phyloP scores from a whole-genome alignment of 2,329 filamentous ascomycete genomes.

The Exophiala viscosa region DNA sequence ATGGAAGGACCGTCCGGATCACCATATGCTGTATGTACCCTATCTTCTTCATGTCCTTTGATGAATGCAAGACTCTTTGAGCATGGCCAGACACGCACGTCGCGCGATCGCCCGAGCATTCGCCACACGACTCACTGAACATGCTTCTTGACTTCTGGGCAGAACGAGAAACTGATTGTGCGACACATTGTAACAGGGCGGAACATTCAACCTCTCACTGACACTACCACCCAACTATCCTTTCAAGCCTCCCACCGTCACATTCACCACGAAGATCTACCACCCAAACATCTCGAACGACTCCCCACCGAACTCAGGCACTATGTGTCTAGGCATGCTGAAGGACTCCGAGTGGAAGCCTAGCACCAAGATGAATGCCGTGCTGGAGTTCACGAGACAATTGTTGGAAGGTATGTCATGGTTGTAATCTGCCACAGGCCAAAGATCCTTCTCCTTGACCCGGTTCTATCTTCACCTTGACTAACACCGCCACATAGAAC shows the following conservation, averaged over 20 bases:
- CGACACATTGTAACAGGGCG: constrained; percentile 49
- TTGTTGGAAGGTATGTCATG: constrained; percentile 51
- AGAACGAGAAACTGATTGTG: neutral
- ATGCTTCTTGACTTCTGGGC: too few relatives aligned
- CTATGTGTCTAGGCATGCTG: constrained; percentile 80
- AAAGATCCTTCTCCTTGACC: neutral
- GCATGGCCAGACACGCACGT: too few relatives aligned
- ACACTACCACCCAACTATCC: constrained; percentile 76
- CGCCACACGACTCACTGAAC: too few relatives aligned
- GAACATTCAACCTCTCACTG: constrained; percentile 69
- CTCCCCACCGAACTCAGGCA: constrained; percentile 55
- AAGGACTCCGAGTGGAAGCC: constrained; percentile 92
- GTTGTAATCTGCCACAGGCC: neutral
- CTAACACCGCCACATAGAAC: constrained; percentile 51
- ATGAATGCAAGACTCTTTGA: neutral
- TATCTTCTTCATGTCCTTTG: constrained; percentile 2
- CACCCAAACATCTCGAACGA: constrained; percentile 70
- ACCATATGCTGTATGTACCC: constrained; percentile 58
- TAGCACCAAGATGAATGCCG: constrained; percentile 67
- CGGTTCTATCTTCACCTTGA: neutral
- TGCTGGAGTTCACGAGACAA: constrained; percentile 71
- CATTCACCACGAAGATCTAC: constrained; percentile 87
- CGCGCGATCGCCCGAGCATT: too few relatives aligned
- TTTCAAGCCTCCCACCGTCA: constrained; percentile 78
- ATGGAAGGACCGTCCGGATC: constrained; percentile 65